These are phyloP conservation scores for Moniliophthora roreri DNA, from an alignment of 1,284 basidiomycete species.

Conservation along the genomic window DNA sequence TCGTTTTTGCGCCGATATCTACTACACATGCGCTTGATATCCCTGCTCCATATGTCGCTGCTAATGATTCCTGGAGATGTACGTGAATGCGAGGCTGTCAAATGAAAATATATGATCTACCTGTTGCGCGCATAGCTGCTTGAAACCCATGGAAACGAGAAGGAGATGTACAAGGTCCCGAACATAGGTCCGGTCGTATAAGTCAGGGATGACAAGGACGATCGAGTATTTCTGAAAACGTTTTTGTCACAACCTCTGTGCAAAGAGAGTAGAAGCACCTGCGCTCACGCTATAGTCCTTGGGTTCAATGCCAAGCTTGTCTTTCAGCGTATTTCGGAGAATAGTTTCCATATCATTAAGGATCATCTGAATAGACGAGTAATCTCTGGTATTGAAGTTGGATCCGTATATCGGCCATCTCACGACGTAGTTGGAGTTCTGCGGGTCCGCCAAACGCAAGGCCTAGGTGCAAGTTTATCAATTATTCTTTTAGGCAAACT, in stretches of 20 bases:
- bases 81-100: not conserved
- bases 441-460: constrained; percentile 69
- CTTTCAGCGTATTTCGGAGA: constrained; percentile 58
- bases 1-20: constrained; percentile 87
- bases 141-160: constrained; percentile 85
- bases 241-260: constrained; percentile 4
- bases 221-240: constrained; percentile 75
- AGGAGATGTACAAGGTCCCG: constrained; percentile 79
- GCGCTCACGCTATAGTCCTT: constrained; percentile 60
- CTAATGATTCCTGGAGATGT: constrained; percentile 77
- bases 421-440: constrained; percentile 63
- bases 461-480: constrained; percentile 46
- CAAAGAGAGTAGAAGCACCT: not conserved
- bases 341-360: constrained; percentile 80
- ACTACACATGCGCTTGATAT: constrained; percentile 95
- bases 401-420: constrained; percentile 79
- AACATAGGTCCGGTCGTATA: constrained; percentile 85
- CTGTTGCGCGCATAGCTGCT: constrained; percentile 88
- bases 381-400: constrained; percentile 80
- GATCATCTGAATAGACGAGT: constrained; percentile 66
- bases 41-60: constrained; percentile 94
- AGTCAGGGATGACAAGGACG: constrained; percentile 91
- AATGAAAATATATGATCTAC: constrained; percentile 32
- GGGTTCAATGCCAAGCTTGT: constrained; percentile 60
- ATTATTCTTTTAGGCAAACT: constrained; percentile 5